Conservation (phyloP, 106 monocot genomes). For the Dendrobium huoshanense region DNA sequence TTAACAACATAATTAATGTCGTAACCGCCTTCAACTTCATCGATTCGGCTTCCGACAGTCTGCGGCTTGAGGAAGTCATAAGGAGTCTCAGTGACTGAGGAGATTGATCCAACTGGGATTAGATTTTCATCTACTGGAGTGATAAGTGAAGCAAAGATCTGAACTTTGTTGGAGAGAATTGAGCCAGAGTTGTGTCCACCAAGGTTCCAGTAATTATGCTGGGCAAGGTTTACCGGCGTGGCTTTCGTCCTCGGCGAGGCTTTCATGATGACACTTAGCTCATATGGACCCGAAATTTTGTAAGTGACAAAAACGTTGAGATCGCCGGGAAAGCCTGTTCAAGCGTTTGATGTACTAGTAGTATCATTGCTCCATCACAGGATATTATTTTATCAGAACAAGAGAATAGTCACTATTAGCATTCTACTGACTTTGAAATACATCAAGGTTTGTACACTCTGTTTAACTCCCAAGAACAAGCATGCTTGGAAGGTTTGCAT, state of each 20-base stretch:
- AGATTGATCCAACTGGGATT: conserved; percentile 34
- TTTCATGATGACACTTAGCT: conserved; percentile 40
- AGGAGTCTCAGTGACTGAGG: conserved; percentile 20
- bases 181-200: conserved; percentile 45
- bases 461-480: no score
- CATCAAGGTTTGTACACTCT: no score
- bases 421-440: no score
- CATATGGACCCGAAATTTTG: conserved; percentile 48
- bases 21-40: conserved; percentile 37
- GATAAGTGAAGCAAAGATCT: conserved; percentile 49
- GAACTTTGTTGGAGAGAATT: conserved; percentile 43
- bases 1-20: conserved; percentile 66
- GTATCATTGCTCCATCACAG: neutral
- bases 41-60: conserved; percentile 36
- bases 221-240: conserved; percentile 68
- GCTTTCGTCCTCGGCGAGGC: conserved; percentile 31
- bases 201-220: conserved; percentile 89
- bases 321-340: conserved; percentile 74
- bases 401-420: no score
- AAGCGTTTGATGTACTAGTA: neutral
- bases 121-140: conserved; percentile 26
- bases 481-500: no score
- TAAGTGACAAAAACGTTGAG: conserved; percentile 86
- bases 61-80: conserved; percentile 27
- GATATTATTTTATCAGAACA: no score